Percentiles rank a stretch among this genome's conserved stretches.
Evolutionary conservation across 2,329 filamentous ascomycete species (phyloP).

Genomic region (Paradendryphiella salina): DNA sequence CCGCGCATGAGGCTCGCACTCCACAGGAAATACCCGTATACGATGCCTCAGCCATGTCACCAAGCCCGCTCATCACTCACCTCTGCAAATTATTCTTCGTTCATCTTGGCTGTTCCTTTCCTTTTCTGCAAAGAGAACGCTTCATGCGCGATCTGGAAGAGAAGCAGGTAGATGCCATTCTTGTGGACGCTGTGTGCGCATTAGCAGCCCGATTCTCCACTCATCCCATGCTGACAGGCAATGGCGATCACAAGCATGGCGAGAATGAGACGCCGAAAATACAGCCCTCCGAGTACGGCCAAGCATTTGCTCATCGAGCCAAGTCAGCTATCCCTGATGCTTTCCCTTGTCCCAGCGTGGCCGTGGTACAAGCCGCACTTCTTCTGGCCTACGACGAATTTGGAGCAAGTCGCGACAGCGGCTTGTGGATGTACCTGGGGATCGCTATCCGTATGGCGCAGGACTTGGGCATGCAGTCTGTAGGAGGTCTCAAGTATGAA

Average conservation of each 20-base stretch:
- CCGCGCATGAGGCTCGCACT: slow-evolving; percentile 47
- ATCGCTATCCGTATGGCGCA: slow-evolving; percentile 83
- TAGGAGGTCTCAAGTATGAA: slow-evolving; percentile 69
- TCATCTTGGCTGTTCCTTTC: slow-evolving; percentile 83
- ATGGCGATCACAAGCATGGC: slow-evolving; percentile 51
- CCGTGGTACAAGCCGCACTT: slow-evolving; percentile 80
- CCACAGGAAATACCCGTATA: slow-evolving; percentile 66
- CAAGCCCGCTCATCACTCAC: slow-evolving; percentile 73
- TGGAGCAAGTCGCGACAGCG: slow-evolving; percentile 83
- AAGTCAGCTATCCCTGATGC: slow-evolving; percentile 82
- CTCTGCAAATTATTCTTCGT: slow-evolving; percentile 80
- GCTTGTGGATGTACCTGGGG: slow-evolving; percentile 91
- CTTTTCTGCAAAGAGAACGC: slow-evolving; percentile 73
- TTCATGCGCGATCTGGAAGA: slow-evolving; percentile 77
- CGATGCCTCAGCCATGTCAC: slow-evolving; percentile 71
- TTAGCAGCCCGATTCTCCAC: slow-evolving; percentile 78
- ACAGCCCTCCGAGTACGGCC: slow-evolving; percentile 68
- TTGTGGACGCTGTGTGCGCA: slow-evolving; percentile 85
- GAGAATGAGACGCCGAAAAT: slow-evolving; percentile 26
- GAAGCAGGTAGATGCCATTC: slow-evolving; percentile 78
- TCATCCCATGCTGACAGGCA: slow-evolving; percentile 56
- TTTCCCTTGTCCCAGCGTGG: slow-evolving; percentile 79
- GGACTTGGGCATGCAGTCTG: slow-evolving; percentile 78
- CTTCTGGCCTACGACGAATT: slow-evolving; percentile 89
- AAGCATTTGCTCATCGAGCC: slow-evolving; percentile 77